Conservation (phyloP, 352 stramenopile genomes). For the Pythium biforme region DNA sequence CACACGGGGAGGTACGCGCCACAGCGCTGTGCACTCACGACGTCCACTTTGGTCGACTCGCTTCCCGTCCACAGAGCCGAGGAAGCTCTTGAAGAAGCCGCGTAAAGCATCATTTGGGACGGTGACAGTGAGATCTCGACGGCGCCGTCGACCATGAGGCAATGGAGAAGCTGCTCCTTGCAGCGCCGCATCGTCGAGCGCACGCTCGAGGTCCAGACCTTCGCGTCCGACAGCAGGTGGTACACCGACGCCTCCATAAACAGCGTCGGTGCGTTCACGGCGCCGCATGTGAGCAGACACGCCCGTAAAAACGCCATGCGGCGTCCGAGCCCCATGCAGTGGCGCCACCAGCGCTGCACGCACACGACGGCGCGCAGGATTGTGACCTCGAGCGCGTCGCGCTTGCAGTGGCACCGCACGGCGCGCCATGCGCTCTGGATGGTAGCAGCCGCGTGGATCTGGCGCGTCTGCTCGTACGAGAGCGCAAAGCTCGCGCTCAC, state of each 20-base stretch:
- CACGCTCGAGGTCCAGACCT: slow-evolving; percentile 34
- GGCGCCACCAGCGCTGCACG: slow-evolving; percentile 76
- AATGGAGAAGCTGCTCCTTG: slow-evolving; percentile 53
- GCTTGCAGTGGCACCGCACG: slow-evolving; percentile 33
- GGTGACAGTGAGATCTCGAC: slow-evolving; percentile 51
- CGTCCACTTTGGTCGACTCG: slow-evolving; percentile 7
- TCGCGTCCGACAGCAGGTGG: slow-evolving; percentile 31
- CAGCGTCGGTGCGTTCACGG: slow-evolving; percentile 59
- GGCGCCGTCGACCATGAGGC: slow-evolving; percentile 34
- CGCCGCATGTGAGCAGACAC: slow-evolving; percentile 48
- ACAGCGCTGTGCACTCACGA: slow-evolving; percentile 37
- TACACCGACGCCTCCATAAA: slow-evolving; percentile 71
- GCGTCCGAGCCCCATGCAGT: slow-evolving; percentile 37
- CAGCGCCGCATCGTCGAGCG: slow-evolving; percentile 31
- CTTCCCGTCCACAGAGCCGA: not conserved
- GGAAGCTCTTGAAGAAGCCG: not conserved
- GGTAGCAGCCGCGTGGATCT: slow-evolving; percentile 38
- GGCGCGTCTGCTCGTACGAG: slow-evolving; percentile 50
- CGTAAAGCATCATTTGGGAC: slow-evolving; percentile 38
- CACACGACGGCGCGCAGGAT: slow-evolving; percentile 53
- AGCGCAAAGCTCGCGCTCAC: slow-evolving; percentile 44
- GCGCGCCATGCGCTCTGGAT: slow-evolving; percentile 66
- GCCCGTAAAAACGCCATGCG: slow-evolving; percentile 50
- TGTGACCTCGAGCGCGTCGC: slow-evolving; percentile 49
- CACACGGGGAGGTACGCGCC: slow-evolving; percentile 55